Conservation (phyloP, 2,329 filamentous ascomycete species). For the Phialophora verrucosa region DNA sequence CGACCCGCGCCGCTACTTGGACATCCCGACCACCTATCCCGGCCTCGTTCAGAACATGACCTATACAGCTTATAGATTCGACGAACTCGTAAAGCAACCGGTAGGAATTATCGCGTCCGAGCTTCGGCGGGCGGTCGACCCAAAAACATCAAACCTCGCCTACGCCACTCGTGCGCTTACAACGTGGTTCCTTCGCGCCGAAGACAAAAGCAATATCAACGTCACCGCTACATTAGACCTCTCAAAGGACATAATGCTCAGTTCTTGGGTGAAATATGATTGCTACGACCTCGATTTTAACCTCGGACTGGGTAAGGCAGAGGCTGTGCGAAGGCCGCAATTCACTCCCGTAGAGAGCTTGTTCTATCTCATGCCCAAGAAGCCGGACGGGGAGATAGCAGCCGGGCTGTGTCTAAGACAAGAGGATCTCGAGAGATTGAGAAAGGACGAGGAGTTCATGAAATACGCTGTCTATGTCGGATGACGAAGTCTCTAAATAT, state of each 20-base stretch:
- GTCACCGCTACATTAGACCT: constrained; percentile 48
- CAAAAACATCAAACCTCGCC: constrained; percentile 45
- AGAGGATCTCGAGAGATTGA: constrained; percentile 56
- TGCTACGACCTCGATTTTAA: constrained; percentile 57
- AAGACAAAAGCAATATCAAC: constrained; percentile 47
- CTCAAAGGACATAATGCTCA: constrained; percentile 57
- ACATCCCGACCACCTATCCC: constrained; percentile 53
- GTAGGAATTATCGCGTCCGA: constrained; percentile 48
- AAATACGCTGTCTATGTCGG: constrained; percentile 44
- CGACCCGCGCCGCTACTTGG: constrained; percentile 54
- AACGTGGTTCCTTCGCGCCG: constrained; percentile 46
- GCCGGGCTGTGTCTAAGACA: constrained; percentile 55
- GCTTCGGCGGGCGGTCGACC: constrained; percentile 50
- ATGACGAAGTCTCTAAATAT: not conserved
- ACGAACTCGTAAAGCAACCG: constrained; percentile 42
- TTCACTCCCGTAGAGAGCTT: constrained; percentile 57
- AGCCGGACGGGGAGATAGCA: constrained; percentile 51
- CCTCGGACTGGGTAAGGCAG: constrained; percentile 54
- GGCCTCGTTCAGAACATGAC: constrained; percentile 58
- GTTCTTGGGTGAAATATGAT: constrained; percentile 60
- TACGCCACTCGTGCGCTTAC: constrained; percentile 50
- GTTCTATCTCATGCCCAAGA: constrained; percentile 58
- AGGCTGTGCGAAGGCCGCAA: constrained; percentile 55
- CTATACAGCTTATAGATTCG: constrained; percentile 45
- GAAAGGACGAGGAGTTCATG: constrained; percentile 51